phyloP scores from a whole-genome alignment of 176 grass and related monocot species.

The Aegilops longissima region DNA sequence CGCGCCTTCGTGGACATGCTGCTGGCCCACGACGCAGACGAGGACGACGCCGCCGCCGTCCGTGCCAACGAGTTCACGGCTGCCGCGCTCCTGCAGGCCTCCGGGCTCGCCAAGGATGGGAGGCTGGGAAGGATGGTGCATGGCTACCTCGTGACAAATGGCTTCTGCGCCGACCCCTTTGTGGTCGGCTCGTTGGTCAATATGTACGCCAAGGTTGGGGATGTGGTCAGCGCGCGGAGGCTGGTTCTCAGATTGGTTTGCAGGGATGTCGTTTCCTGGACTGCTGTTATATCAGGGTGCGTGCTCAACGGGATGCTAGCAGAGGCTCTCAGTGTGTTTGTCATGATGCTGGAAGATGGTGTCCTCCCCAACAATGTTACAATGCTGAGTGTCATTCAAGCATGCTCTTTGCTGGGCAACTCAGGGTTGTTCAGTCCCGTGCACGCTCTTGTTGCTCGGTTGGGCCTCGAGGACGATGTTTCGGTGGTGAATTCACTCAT shows the following conservation, averaged over 20 bases:
- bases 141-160: conserved; percentile 52
- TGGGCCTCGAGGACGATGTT: conserved; percentile 24
- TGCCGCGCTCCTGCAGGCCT: conserved; percentile 55
- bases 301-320: conserved; percentile 59
- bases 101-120: conserved; percentile 45
- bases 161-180: conserved; percentile 47
- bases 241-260: conserved; percentile 44
- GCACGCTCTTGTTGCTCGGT: conserved; percentile 44
- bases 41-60: conserved; percentile 13
- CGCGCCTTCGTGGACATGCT: conserved; percentile 56
- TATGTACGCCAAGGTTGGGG: conserved; percentile 66
- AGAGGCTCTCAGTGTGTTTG: conserved; percentile 49
- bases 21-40: neutral
- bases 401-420: conserved; percentile 59
- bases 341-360: conserved; percentile 68
- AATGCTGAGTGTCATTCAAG: conserved; percentile 63
- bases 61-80: conserved; percentile 68
- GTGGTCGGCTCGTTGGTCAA: conserved; percentile 60
- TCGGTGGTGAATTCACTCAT: conserved; percentile 58
- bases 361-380: conserved; percentile 59
- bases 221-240: conserved; percentile 30
- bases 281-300: conserved; percentile 55
- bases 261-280: conserved; percentile 75
- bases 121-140: conserved; percentile 56
- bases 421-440: conserved; percentile 34